Percentiles rank a stretch among this genome's conserved stretches.
These are phyloP conservation scores for Endoconidiophora polonica DNA, from an alignment of 2,329 filamentous ascomycete species.

Conservation along the genomic window DNA sequence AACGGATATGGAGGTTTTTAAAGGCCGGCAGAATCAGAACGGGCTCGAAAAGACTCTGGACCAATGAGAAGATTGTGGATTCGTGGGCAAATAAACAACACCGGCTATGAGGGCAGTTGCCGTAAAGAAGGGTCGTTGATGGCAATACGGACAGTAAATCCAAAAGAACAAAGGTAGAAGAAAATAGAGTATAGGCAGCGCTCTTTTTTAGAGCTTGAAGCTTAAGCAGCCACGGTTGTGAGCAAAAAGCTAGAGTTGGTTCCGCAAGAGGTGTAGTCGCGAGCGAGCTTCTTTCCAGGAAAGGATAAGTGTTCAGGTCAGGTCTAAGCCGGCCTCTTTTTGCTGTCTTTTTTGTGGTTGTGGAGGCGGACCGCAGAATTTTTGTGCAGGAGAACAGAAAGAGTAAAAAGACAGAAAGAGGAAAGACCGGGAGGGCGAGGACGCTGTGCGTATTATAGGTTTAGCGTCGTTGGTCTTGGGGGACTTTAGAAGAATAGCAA, in stretches of 20 bases:
- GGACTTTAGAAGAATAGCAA: too few species aligned
- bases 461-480: neutral
- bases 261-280: neutral
- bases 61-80: too few species aligned
- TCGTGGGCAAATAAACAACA: too few species aligned
- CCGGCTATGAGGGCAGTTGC: too few species aligned
- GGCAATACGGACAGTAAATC: neutral
- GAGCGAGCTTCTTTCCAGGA: neutral
- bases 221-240: neutral
- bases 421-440: conserved; percentile 11
- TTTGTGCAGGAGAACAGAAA: conserved; percentile 6
- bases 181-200: neutral
- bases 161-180: neutral
- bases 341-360: neutral
- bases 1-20: too few species aligned
- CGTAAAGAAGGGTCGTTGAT: neutral
- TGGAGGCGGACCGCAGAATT: neutral
- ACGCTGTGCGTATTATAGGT: conserved; percentile 10
- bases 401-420: conserved; percentile 12
- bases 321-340: neutral
- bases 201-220: neutral
- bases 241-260: conserved; percentile 1
- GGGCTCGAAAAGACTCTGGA: too few species aligned
- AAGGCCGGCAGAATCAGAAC: too few species aligned
- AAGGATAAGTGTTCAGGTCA: neutral